Conservation (phyloP, 352 stramenopile genomes). For the Pythium aquatile region DNA sequence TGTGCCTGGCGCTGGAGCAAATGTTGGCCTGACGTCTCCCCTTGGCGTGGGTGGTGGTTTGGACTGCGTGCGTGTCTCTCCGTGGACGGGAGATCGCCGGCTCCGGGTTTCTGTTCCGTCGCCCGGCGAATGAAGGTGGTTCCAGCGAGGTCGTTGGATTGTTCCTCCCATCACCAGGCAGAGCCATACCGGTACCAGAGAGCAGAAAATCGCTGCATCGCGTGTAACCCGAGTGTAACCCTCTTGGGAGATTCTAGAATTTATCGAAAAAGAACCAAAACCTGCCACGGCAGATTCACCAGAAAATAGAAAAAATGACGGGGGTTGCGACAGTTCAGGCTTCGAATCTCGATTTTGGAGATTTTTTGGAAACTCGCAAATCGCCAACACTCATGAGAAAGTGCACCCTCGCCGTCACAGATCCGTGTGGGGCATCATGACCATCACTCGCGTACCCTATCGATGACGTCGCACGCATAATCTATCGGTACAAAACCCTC, state of each 20-base stretch:
- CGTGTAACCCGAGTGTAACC: constrained; percentile 21
- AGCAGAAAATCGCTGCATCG: constrained; percentile 14
- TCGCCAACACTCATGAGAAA: not conserved
- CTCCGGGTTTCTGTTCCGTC: constrained; percentile 22
- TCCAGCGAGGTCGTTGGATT: constrained; percentile 7
- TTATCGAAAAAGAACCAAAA: not conserved
- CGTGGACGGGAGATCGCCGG: not conserved
- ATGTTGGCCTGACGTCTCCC: not conserved
- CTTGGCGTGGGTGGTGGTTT: not conserved
- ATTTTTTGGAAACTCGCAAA: not conserved
- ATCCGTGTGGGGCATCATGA: constrained; percentile 11
- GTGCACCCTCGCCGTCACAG: constrained; percentile 8
- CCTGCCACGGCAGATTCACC: not conserved
- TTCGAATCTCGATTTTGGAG: not conserved
- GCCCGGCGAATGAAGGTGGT: constrained; percentile 10
- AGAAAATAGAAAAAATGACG: not conserved
- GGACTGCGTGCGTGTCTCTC: constrained; percentile 16
- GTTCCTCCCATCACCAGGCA: constrained; percentile 16
- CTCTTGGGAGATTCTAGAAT: constrained; percentile 21
- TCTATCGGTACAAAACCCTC: constrained; percentile 8
- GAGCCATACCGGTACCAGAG: not conserved
- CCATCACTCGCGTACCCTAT: constrained; percentile 7
- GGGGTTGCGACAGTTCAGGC: not conserved
- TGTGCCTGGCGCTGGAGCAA: not conserved
- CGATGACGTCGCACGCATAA: constrained; percentile 20